Evolutionary conservation across 169 alveolate genomes (phyloP), one percentile per base, ranked within the genome.

Genomic region (Cryptosporidium ubiquitum): DNA sequence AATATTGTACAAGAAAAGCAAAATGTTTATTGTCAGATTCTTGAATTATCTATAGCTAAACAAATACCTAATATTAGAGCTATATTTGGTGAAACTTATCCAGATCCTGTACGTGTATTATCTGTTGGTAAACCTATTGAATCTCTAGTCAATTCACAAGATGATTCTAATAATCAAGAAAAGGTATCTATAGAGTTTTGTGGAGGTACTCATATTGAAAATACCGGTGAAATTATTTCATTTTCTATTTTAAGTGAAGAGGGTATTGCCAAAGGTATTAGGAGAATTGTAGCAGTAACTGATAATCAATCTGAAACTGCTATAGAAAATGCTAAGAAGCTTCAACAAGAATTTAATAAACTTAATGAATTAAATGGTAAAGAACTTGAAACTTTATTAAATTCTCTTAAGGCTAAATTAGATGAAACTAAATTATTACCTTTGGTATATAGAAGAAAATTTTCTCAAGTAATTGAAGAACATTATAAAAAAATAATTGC

Each of bases 101-200:
- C 99, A 5, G 97, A 96, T 68, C 95, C 95, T 10, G 99, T 97
- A 42, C 92, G 98, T n/a, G 97, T 97, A 20, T 96, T 97, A 26
- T 86, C 95, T 55, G 96, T 96, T 42, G 96, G 96, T 31, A 89
- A 93, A 39, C 92, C 85, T 70, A 93, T 93, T 7, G 92, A 93
- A 26, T 84, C 84, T 20, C 66, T 93, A 31, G 55, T 91, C 26
- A 16, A n/a, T 20, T 52, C 33, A 12, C 37, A 35, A 35, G 37
- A 33, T 35, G 68, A 92, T 61, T 39, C 60, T 44, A 29, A 60
- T 51, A 60, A 71, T 47, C 91, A 84, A 23, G 93, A 92, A 52
- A 85, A 84, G 39, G 73, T 94, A 70, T 94, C 98, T 20, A 93
- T 94, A 26, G 98, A 96, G 74, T 93, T 96, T 42, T 96, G 98